Conservation (phyloP, 2,329 filamentous ascomycete species). For the Aspergillus bombycis region DNA sequence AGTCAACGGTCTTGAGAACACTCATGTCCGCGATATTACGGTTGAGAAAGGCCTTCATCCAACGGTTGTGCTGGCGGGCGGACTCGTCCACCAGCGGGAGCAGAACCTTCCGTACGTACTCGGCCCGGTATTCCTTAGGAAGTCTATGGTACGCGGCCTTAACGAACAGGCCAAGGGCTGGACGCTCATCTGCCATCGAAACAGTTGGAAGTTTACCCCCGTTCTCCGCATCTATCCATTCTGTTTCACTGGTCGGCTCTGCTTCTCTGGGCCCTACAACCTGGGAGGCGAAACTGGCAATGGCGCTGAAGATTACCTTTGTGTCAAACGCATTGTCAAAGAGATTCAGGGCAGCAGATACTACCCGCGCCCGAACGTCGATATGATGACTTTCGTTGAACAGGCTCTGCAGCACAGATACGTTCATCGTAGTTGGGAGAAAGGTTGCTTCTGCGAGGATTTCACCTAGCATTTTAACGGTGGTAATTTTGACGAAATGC, state of each 20-base stretch:
- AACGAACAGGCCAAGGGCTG: slow-evolving; percentile 17
- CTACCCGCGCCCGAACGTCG: slow-evolving; percentile 17
- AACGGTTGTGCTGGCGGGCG: slow-evolving; percentile 21
- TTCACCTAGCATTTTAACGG: slow-evolving; percentile 22
- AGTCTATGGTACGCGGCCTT: slow-evolving; percentile 5
- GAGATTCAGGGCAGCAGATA: slow-evolving; percentile 15
- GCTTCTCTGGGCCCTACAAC: slow-evolving; percentile 19
- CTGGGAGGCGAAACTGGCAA: slow-evolving; percentile 8
- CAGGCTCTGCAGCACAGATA: slow-evolving; percentile 13
- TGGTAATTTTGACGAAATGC: slow-evolving; percentile 19
- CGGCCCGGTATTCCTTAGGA: slow-evolving; percentile 6
- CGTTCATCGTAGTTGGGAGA: slow-evolving; percentile 4
- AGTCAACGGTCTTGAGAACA: neutral
- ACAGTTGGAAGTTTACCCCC: slow-evolving; percentile 13
- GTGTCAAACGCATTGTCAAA: slow-evolving; percentile 6
- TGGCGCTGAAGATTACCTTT: neutral
- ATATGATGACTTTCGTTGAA: slow-evolving; percentile 15
- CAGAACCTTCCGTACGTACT: slow-evolving; percentile 19
- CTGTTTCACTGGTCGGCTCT: slow-evolving; percentile 7
- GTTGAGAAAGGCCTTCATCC: slow-evolving; percentile 24
- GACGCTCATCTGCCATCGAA: slow-evolving; percentile 4
- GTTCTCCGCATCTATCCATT: slow-evolving; percentile 18
- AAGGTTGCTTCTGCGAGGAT: slow-evolving; percentile 14
- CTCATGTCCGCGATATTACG: neutral
- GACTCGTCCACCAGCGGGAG: slow-evolving; percentile 23